Conservation (phyloP, 78 protist species). For the Dictyostelium firmibasis region DNA sequence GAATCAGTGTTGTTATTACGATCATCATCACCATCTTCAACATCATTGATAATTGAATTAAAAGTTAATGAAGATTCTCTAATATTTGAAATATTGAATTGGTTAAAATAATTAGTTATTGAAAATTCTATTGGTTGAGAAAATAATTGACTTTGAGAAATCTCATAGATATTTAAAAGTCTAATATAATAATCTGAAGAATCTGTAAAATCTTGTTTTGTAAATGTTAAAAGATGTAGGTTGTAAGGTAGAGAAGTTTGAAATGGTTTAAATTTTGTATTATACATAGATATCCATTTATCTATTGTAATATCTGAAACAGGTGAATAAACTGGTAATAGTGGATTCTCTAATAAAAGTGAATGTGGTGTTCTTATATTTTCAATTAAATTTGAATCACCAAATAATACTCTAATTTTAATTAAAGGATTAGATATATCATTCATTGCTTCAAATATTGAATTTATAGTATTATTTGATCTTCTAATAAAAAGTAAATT, state of each 20-base stretch:
- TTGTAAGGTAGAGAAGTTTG: constrained; percentile 3
- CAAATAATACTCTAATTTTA: constrained; percentile 16
- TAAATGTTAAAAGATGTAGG: constrained; percentile 21
- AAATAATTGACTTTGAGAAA: background rate
- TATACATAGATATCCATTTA: background rate
- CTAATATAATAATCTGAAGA: background rate
- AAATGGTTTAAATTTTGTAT: constrained; percentile 1
- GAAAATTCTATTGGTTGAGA: constrained; percentile 20
- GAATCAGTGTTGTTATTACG: background rate
- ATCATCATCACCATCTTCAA: too few species aligned
- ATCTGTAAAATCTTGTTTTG: background rate
- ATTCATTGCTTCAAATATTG: constrained; percentile 10
- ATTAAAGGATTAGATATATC: constrained; percentile 23
- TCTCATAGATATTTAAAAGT: constrained; percentile 26
- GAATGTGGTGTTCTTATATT: constrained; percentile 38
- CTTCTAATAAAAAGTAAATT: constrained; percentile 43
- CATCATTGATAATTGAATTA: background rate
- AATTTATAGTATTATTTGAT: background rate
- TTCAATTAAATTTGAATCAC: background rate
- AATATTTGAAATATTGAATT: background rate
- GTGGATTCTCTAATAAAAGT: constrained; percentile 11
- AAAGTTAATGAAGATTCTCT: constrained; percentile 22
- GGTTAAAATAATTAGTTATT: background rate
- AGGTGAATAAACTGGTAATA: background rate
- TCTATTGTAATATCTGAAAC: background rate